phyloP scores from a whole-genome alignment of 1,284 basidiomycete species.

The Ustilago hordei region DNA sequence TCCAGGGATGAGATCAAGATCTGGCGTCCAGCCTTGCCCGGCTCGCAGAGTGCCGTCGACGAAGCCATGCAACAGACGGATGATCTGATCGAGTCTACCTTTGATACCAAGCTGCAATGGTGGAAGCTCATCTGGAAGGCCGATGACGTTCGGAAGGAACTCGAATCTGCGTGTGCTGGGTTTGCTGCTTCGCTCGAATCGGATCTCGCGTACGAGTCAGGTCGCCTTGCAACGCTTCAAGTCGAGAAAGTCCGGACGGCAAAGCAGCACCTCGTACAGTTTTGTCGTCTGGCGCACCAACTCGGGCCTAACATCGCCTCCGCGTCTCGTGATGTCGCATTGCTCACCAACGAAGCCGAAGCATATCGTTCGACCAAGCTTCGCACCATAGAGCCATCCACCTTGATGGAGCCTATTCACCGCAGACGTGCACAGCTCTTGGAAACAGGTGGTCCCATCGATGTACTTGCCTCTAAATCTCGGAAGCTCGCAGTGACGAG shows the following conservation, averaged over 20 bases:
- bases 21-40: conserved; percentile 33
- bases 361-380: conserved; percentile 38
- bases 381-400: conserved; percentile 43
- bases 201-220: conserved; percentile 57
- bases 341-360: conserved; percentile 49
- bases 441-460: conserved; percentile 49
- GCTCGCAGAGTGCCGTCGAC: conserved; percentile 33
- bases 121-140: conserved; percentile 64
- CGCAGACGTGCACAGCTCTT: conserved; percentile 54
- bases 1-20: conserved; percentile 30
- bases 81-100: conserved; percentile 46
- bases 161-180: conserved; percentile 52
- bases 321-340: conserved; percentile 33
- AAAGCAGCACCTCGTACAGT: conserved; percentile 28
- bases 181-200: conserved; percentile 56
- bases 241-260: conserved; percentile 25
- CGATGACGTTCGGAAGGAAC: conserved; percentile 60
- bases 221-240: conserved; percentile 46
- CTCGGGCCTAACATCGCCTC: conserved; percentile 15
- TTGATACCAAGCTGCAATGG: conserved; percentile 58
- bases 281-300: conserved; percentile 28
- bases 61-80: conserved; percentile 35
- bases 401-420: conserved; percentile 52
- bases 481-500: conserved; percentile 47
- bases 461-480: conserved; percentile 45